A percentile compares a stretch with the other conserved stretches of the same genome.
phyloP scores from a whole-genome alignment of 345 rosid species.

The Dovyalis caffra region DNA sequence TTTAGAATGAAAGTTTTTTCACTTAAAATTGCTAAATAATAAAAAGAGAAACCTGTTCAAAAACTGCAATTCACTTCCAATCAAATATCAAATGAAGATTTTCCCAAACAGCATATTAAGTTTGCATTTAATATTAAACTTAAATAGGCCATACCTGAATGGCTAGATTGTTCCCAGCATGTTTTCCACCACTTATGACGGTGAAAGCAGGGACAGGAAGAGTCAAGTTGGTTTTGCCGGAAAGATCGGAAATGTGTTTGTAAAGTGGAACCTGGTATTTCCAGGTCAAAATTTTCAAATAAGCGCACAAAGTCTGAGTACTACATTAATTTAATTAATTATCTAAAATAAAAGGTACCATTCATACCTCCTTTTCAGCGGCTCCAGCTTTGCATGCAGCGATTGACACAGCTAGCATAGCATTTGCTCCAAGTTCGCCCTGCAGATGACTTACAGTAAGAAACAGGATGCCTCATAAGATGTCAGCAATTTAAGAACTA shows the following conservation, averaged over 20 bases:
- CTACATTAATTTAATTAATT: not conserved
- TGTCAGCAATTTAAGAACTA: not conserved
- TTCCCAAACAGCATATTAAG: not conserved
- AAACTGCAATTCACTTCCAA: not conserved
- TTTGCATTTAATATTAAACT: not conserved
- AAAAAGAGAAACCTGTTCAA: not conserved
- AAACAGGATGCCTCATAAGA: not conserved
- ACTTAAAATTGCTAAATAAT: not conserved
- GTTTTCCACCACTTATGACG: slow-evolving; percentile 87
- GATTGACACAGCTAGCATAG: slow-evolving; percentile 88
- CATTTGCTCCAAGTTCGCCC: slow-evolving; percentile 93
- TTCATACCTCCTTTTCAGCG: slow-evolving; percentile 83
- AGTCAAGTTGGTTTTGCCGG: slow-evolving; percentile 58
- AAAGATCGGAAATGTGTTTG: slow-evolving; percentile 86
- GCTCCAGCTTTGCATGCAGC: slow-evolving; percentile 99
- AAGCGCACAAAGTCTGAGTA: slow-evolving; percentile 3
- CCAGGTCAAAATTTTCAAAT: slow-evolving; percentile 21
- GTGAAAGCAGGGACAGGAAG: slow-evolving; percentile 97
- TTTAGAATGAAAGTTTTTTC: not conserved
- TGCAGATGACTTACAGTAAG: slow-evolving; percentile 29
- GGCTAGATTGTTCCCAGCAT: slow-evolving; percentile 77
- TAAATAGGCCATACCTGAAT: slow-evolving; percentile 56
- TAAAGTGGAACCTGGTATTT: slow-evolving; percentile 75
- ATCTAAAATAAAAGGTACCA: not conserved
- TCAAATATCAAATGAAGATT: not conserved